Conservation (phyloP, 345 rosid genomes). For the Populus tremula region DNA sequence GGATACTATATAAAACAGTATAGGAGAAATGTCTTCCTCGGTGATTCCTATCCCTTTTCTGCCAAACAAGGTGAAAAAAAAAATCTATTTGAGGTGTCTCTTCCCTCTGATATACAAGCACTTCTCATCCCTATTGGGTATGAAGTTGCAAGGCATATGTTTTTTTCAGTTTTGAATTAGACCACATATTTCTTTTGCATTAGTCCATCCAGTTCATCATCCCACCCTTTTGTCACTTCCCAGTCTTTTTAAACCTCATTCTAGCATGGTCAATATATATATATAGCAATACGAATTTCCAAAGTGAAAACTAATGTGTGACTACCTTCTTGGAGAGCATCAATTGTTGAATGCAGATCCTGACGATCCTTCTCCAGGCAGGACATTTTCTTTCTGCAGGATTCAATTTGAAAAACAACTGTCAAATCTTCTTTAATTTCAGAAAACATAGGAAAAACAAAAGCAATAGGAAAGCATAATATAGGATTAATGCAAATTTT, state of each 20-base stretch:
- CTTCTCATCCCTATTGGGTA: not conserved
- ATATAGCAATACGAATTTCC: not conserved
- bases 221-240: not conserved
- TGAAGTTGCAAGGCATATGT: not conserved
- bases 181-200: not conserved
- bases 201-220: not conserved
- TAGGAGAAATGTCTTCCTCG: no score
- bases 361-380: constrained; percentile 85
- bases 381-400: constrained; percentile 75
- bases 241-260: not conserved
- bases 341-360: constrained; percentile 79
- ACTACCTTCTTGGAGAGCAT: constrained; percentile 90
- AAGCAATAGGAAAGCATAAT: constrained; percentile 4
- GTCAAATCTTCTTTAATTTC: constrained; percentile 5
- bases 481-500: not conserved
- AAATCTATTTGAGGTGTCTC: no score
- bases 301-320: not conserved
- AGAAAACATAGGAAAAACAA: not conserved
- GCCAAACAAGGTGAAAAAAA: no score
- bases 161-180: not conserved
- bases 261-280: not conserved
- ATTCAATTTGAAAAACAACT: not conserved
- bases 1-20: not conserved
- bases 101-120: no score
- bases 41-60: no score